phyloP scores from a whole-genome alignment of 1,284 basidiomycete species.

The Ceratobasidium sp. region DNA sequence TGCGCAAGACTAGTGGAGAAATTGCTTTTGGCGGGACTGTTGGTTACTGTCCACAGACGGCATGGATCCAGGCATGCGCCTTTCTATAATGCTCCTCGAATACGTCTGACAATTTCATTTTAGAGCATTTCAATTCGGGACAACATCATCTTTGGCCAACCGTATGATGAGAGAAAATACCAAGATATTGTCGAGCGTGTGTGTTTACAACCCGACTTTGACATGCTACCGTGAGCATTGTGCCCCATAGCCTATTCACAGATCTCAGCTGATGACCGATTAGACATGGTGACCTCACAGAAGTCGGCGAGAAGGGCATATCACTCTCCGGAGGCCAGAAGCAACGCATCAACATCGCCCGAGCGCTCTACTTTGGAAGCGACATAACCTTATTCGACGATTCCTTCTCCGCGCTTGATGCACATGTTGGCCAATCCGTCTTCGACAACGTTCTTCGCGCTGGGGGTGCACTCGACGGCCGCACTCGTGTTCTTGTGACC shows the following conservation, averaged over 20 bases:
- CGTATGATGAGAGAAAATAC: conserved; percentile 73
- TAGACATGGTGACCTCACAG: conserved; percentile 78
- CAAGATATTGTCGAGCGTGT: conserved; percentile 6
- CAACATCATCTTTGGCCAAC: conserved; percentile 51
- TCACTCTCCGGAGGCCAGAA: conserved; percentile 85
- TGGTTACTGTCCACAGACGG: conserved; percentile 84
- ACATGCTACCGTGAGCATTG: conserved; percentile 81
- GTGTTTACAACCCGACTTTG: conserved; percentile 80
- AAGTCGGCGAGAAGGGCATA: conserved; percentile 68
- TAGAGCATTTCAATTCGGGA: background rate
- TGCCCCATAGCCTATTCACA: conserved; percentile 65
- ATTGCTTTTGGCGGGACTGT: conserved; percentile 75
- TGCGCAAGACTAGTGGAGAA: conserved; percentile 65
- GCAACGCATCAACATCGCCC: conserved; percentile 67
- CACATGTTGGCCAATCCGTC: conserved; percentile 86
- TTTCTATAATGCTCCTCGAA: background rate
- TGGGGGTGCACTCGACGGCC: conserved; percentile 59
- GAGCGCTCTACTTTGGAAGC: conserved; percentile 85
- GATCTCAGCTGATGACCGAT: conserved; percentile 2
- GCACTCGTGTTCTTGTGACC: conserved; percentile 85
- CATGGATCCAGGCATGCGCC: conserved; percentile 78
- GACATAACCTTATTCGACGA: conserved; percentile 90
- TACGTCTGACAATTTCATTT: background rate
- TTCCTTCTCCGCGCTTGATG: conserved; percentile 80
- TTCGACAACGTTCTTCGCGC: conserved; percentile 85